These are phyloP conservation scores for Tolypocladium tropicale DNA, from an alignment of 2,329 filamentous ascomycete species.

Conservation along the genomic window DNA sequence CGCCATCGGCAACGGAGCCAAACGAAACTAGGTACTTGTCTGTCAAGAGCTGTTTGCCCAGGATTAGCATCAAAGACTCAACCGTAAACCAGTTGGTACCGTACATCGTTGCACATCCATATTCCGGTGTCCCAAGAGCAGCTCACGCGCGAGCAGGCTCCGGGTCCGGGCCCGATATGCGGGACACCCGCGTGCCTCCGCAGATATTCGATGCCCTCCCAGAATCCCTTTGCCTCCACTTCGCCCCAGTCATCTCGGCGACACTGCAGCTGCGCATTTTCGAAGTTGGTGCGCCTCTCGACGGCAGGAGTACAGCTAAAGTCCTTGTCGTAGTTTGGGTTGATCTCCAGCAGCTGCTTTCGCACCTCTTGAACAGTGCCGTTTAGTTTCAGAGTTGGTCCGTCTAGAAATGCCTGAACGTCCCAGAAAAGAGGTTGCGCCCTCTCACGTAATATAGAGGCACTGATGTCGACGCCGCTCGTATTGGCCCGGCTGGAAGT, in stretches of 20 bases:
- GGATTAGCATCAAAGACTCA: neutral
- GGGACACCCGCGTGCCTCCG: neutral
- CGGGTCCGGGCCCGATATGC: neutral
- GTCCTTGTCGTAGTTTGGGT: neutral
- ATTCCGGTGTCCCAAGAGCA: neutral
- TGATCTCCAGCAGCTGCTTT: neutral
- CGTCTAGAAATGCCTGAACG: neutral
- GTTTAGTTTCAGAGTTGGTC: neutral
- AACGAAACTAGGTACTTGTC: neutral
- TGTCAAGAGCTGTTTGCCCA: neutral
- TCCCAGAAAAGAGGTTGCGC: neutral
- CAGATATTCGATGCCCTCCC: neutral
- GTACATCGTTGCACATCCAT: neutral
- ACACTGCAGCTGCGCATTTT: neutral
- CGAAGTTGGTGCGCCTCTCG: neutral
- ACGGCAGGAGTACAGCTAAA: neutral
- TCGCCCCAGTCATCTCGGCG: neutral
- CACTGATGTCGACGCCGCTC: neutral
- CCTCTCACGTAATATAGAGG: neutral
- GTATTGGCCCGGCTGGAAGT: too few species aligned
- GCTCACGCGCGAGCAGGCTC: neutral
- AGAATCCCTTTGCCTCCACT: neutral
- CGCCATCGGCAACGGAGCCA: neutral
- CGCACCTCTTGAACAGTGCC: neutral
- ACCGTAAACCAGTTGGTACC: neutral